Evolutionary conservation across 1,284 basidiomycete genomes (phyloP), one percentile per base, ranked within the genome.

Genomic region (Golubevia sp.): DNA sequence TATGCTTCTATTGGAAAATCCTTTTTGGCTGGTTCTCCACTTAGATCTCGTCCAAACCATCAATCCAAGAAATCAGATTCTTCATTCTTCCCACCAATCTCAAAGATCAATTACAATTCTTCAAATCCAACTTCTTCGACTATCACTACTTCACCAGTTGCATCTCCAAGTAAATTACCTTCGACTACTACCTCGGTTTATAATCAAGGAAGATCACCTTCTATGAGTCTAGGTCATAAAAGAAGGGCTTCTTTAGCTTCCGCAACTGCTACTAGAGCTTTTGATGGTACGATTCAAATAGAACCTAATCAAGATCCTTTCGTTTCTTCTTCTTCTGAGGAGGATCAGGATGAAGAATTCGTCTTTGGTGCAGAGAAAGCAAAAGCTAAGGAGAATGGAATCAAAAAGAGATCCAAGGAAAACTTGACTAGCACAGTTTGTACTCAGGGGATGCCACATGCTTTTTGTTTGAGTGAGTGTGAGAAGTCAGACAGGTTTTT

Each of bases 401-500:
- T 49, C 44, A 8, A 20, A 5, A 15, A 21, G 20, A 13, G 23
- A 5, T 1, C 15, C 23, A 60, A 59, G n/a, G 25, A 49, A 11
- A 56, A 44, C 2, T 62, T 66, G 21, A 74, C 66, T 0, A 62
- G 66, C 18, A 71, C 68, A 4, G 65, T 75, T 18, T 75, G 74
- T 55, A 61, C 58, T 38, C 30, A 70, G 2, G 74, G 73, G 4
- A 70, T 73, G 59, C 70, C 72, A 1, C 74, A 77, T 58, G 73
- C 74, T 1, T 77, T 77, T 52, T 73, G 68, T n/a, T 26, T 77
- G 27, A 34, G 58, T 59, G 50, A 59, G 58, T 56, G 6, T 3
- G 53, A 26, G 20, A 18, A 3, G 44, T 38, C 3, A 5, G 53
- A 34, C 53, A 18, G 20, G 5, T 4, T 55, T 55, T 34, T 7